Percentiles rank a stretch among this genome's conserved stretches.
phyloP scores from a whole-genome alignment of 108 stramenopile species.

The Chaetoceros tenuissimus region DNA sequence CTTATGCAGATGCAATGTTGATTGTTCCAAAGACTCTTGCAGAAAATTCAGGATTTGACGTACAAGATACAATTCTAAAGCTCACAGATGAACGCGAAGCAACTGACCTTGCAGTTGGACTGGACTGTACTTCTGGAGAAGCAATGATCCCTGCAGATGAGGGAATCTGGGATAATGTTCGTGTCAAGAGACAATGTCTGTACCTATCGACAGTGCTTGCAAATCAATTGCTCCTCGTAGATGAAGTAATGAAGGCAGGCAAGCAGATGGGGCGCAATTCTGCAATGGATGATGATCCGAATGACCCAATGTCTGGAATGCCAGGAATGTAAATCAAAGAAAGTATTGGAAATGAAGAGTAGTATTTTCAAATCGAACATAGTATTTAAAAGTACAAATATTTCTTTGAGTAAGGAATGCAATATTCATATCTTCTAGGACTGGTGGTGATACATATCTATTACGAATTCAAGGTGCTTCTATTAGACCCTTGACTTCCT shows the following conservation, averaged over 20 bases:
- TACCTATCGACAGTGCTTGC: constrained; percentile 94
- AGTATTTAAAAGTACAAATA: too few species aligned
- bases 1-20: constrained; percentile 94
- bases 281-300: constrained; percentile 26
- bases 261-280: constrained; percentile 89
- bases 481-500: too few species aligned
- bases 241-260: constrained; percentile 99
- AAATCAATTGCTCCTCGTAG: constrained; percentile 95
- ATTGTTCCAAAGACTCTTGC: constrained; percentile 96
- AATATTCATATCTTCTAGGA: too few species aligned
- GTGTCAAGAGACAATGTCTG: constrained; percentile 93
- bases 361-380: too few species aligned
- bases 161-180: constrained; percentile 96
- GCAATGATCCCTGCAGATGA: constrained; percentile 88
- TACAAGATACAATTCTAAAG: constrained; percentile 86
- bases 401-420: too few species aligned
- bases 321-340: background rate
- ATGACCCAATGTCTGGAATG: constrained; percentile 2
- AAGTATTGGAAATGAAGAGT: too few species aligned
- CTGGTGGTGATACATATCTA: too few species aligned
- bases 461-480: too few species aligned
- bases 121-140: constrained; percentile 90
- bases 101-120: constrained; percentile 72
- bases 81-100: constrained; percentile 82
- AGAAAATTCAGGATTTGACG: constrained; percentile 96